A percentile compares a stretch with the other conserved stretches of the same genome.
These are phyloP conservation scores for Physcomitrium patens DNA, from an alignment of 225 moss, liverwort and hornwort genomes.

Conservation along the genomic window DNA sequence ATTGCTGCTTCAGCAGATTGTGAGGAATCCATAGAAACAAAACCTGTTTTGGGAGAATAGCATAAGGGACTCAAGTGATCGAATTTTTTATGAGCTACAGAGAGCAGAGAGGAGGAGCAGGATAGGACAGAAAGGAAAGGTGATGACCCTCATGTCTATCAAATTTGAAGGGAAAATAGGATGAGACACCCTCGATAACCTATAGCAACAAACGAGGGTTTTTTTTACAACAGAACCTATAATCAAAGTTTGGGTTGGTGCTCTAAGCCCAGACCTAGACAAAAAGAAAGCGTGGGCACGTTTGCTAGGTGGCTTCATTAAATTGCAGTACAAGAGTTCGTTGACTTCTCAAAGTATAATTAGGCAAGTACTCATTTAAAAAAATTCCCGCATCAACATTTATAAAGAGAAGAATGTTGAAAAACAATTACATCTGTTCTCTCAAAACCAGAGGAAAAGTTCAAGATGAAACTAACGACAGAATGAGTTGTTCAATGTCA, in stretches of 20 bases:
- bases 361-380: too few species aligned
- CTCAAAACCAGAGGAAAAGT: too few species aligned
- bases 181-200: rapidly evolving
- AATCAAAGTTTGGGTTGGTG: neutral
- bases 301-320: too few species aligned
- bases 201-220: neutral
- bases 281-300: neutral
- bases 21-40: slow-evolving; percentile 69
- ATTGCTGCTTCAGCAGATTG: slow-evolving; percentile 69
- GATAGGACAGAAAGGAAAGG: neutral
- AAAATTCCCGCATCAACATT: too few species aligned
- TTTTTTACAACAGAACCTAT: neutral
- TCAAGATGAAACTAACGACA: too few species aligned
- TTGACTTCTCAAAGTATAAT: too few species aligned
- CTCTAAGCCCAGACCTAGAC: neutral
- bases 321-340: too few species aligned
- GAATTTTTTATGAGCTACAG: slow-evolving; percentile 6
- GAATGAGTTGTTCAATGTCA: too few species aligned
- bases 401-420: too few species aligned
- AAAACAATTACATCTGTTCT: too few species aligned
- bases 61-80: slow-evolving; percentile 31
- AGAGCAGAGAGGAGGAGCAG: neutral
- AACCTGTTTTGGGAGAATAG: slow-evolving; percentile 53
- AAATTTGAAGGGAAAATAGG: too few species aligned
- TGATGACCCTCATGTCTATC: neutral